phyloP scores from a whole-genome alignment of 1,284 basidiomycete species.

The Cutaneotrichosporon cutaneum region DNA sequence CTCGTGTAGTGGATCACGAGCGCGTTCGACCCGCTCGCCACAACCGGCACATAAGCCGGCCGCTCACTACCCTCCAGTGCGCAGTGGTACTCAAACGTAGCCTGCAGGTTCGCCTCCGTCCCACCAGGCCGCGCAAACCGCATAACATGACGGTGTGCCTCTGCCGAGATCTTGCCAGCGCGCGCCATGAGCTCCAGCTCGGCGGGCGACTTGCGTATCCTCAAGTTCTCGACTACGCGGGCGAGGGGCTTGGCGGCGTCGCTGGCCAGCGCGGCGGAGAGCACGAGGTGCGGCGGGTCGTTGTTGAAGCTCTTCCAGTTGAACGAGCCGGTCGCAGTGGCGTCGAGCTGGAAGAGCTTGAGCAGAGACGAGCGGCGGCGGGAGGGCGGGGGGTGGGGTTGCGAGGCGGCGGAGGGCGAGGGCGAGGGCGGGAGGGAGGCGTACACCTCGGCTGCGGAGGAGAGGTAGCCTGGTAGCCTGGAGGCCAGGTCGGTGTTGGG shows the following conservation, averaged over 20 bases:
- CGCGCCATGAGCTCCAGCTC: slow-evolving; percentile 54
- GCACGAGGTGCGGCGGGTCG: slow-evolving; percentile 50
- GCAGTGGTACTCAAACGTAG: slow-evolving; percentile 86
- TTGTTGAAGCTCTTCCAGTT: slow-evolving; percentile 6
- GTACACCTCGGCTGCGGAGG: slow-evolving; percentile 41
- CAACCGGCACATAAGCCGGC: slow-evolving; percentile 89
- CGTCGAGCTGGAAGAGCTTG: slow-evolving; percentile 38
- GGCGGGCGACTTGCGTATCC: slow-evolving; percentile 53
- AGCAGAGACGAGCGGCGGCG: slow-evolving; percentile 46
- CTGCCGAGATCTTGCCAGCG: slow-evolving; percentile 54
- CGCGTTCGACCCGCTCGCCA: slow-evolving; percentile 87
- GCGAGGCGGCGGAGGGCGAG: slow-evolving; percentile 42
- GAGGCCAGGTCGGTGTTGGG: slow-evolving; percentile 46
- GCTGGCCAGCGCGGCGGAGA: slow-evolving; percentile 46
- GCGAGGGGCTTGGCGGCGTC: slow-evolving; percentile 48
- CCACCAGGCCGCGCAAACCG: slow-evolving; percentile 68
- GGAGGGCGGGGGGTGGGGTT: slow-evolving; percentile 44
- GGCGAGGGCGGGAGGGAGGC: slow-evolving; percentile 52
- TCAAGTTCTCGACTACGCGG: slow-evolving; percentile 49
- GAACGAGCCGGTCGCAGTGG: neutral
- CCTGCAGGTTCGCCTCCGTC: slow-evolving; percentile 71
- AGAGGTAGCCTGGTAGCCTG: slow-evolving; percentile 42
- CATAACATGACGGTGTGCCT: slow-evolving; percentile 62
- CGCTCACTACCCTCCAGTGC: slow-evolving; percentile 74
- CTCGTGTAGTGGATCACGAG: slow-evolving; percentile 89